These are phyloP conservation scores for Inosperma sp. DNA, from an alignment of 768 basidiomycete species.

Conservation along the genomic window DNA sequence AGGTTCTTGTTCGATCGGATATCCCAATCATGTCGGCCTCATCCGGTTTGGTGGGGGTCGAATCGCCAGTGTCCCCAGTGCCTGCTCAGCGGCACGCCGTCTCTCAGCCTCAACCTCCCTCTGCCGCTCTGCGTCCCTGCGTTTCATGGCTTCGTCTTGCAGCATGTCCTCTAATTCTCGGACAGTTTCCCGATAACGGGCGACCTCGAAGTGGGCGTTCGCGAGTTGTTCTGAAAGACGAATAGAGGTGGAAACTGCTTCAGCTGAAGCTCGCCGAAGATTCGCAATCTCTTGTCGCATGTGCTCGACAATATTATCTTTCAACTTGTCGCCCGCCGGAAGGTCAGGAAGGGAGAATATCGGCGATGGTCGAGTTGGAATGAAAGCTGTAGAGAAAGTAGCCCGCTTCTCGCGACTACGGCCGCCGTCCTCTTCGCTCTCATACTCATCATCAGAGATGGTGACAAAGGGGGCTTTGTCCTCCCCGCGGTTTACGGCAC, in stretches of 20 bases:
- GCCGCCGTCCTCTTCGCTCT: constrained; percentile 64
- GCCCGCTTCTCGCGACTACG: constrained; percentile 37
- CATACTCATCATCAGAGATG: constrained; percentile 51
- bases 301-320: constrained; percentile 50
- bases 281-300: constrained; percentile 62
- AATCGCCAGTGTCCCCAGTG: constrained; percentile 15
- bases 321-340: constrained; percentile 32
- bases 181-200: constrained; percentile 50
- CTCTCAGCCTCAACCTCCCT: constrained; percentile 52
- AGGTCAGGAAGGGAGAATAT: constrained; percentile 43
- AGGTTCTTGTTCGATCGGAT: neutral
- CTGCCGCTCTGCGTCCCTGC: constrained; percentile 52
- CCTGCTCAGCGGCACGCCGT: constrained; percentile 27
- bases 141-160: constrained; percentile 54
- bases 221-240: constrained; percentile 68
- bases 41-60: constrained; percentile 17
- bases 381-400: constrained; percentile 34
- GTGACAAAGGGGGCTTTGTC: constrained; percentile 30
- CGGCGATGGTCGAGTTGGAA: constrained; percentile 25
- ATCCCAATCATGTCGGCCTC: constrained; percentile 13
- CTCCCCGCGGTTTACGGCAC: constrained; percentile 30
- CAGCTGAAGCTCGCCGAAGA: constrained; percentile 62
- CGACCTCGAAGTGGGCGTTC: constrained; percentile 57
- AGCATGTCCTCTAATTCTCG: constrained; percentile 52
- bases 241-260: constrained; percentile 60